These are phyloP conservation scores for Striga asiatica DNA, from an alignment of 257 asterid genomes.

Conservation along the genomic window DNA sequence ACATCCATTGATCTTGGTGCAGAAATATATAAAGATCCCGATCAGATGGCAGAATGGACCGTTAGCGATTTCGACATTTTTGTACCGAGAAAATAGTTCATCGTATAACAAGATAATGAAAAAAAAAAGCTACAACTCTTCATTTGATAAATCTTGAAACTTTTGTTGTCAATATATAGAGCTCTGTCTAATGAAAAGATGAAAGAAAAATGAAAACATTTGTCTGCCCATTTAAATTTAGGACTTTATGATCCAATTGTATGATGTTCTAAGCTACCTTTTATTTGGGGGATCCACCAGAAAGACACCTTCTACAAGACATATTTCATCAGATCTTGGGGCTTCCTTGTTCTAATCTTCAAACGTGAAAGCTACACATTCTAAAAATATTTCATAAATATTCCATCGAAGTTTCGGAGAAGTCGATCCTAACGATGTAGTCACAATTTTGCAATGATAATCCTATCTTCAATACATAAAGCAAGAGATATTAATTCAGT, in stretches of 20 bases:
- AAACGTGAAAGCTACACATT: slow-evolving; percentile 58
- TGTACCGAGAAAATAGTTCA: neutral
- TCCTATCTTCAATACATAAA: too few species aligned
- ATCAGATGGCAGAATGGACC: slow-evolving; percentile 85
- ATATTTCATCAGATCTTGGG: slow-evolving; percentile 46
- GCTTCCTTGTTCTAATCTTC: slow-evolving; percentile 56
- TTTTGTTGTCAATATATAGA: slow-evolving; percentile 22
- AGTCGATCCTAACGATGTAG: too few species aligned
- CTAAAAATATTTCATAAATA: neutral
- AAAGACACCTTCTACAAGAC: slow-evolving; percentile 68
- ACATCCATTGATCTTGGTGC: slow-evolving; percentile 62
- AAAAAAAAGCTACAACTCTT: neutral
- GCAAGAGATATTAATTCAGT: too few species aligned
- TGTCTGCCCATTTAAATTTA: too few species aligned
- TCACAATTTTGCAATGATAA: too few species aligned
- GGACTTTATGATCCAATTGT: too few species aligned
- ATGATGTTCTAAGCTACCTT: slow-evolving; percentile 27
- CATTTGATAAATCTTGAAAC: slow-evolving; percentile 14
- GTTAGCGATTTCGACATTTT: slow-evolving; percentile 47
- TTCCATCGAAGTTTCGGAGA: too few species aligned
- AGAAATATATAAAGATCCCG: slow-evolving; percentile 48
- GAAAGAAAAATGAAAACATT: too few species aligned
- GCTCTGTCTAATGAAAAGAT: slow-evolving; percentile 22
- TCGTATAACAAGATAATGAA: neutral
- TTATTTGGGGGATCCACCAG: slow-evolving; percentile 48